Evolutionary conservation across 306 rosid genomes (phyloP), one percentile per base, ranked within the genome.

Genomic region (Corylus heterophylla): DNA sequence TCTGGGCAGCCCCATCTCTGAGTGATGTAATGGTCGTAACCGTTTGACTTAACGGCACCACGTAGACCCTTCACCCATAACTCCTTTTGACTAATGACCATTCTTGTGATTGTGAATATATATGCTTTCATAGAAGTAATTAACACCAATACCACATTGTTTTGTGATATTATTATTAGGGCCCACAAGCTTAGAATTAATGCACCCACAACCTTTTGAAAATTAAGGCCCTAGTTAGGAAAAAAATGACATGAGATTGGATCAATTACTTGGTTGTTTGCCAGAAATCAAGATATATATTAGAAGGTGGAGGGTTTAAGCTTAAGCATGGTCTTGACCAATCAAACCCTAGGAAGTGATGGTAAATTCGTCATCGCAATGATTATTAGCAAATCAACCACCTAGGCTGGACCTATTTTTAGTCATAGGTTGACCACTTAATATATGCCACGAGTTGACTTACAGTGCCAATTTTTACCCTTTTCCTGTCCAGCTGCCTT

Each of bases 1-100:
- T 73, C 76, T 51, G 70, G 17, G 72, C 45, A 67, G 88, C 35
- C 55, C 81, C 89, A 83, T 86, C 76, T 82, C 85, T 70, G 49
- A 77, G 58, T 92, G 92, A 86, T 83, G 90, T 90, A 89, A 90
- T 61, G 85, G 85, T 87, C 89, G 83, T 85, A 90, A 90, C 92
- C 89, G 90, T 86, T 90, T 89, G 91, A 90, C 93, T 86, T 62
- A 73, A 59, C 74, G 76, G 80, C 90, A 80, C 76, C 71, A 31
- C 56, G 76, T 64, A 77, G 78, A 74, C 81, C 83, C 83, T 77
- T 83, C 29, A 52, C 84, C 84, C 81, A 54, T 85, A 84, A 86
- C 85, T 69, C 17, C 18, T 48, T 78, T 91, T 87, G 86, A 87
- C 91, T 77, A 59, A 5, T 5, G 6, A 29, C 76, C 72, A 59